Conservation (phyloP, 306 rosid genomes). For the Dalbergia cultrata region DNA sequence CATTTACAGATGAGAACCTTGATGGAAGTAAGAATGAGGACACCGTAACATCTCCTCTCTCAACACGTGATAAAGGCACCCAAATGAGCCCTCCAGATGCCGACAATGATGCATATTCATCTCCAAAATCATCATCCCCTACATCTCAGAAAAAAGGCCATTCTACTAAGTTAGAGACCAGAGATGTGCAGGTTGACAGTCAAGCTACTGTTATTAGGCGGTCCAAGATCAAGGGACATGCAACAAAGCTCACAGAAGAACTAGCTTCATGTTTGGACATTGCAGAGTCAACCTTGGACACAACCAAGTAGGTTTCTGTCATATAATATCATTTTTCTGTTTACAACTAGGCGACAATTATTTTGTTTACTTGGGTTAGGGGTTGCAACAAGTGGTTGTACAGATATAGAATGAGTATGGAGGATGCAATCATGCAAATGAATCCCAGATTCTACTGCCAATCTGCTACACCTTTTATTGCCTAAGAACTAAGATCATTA, state of each 20-base stretch:
- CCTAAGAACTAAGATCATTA: background rate
- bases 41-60: conserved; percentile 46
- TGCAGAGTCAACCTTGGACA: conserved; percentile 62
- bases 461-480: background rate
- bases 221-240: conserved; percentile 59
- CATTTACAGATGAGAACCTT: conserved; percentile 59
- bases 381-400: background rate
- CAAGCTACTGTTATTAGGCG: conserved; percentile 59
- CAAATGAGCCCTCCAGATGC: conserved; percentile 69
- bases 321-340: background rate
- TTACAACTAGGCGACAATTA: background rate
- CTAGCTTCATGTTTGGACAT: conserved; percentile 60
- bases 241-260: conserved; percentile 43
- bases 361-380: conserved; percentile 1
- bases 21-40: conserved; percentile 52
- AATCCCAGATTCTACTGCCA: background rate
- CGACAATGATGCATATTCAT: conserved; percentile 51
- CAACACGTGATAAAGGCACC: conserved; percentile 71
- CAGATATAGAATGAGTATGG: conserved; percentile 9
- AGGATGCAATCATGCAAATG: conserved; percentile 5
- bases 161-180: conserved; percentile 62
- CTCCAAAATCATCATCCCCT: conserved; percentile 48
- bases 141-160: conserved; percentile 46
- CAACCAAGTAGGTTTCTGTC: conserved; percentile 67
- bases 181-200: conserved; percentile 85